Evolutionary conservation across 164 flowering plant species (phyloP).

Genomic region (Hamamelis virginiana): DNA sequence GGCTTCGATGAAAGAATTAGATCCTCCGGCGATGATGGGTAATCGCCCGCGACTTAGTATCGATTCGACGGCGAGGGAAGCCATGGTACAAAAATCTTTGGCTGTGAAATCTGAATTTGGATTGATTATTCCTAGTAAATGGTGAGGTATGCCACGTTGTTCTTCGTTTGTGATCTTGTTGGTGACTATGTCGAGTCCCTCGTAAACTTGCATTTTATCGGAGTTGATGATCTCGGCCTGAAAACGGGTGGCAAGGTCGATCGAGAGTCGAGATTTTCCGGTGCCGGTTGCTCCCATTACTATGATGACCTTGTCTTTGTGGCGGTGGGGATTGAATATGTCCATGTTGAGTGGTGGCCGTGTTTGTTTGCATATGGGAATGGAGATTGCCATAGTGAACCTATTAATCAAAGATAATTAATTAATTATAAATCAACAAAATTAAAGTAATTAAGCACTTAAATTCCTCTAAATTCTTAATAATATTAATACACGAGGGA

Average conservation of each 20-base stretch:
- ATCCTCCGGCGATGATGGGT: conserved; percentile 48
- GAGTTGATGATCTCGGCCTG: conserved; percentile 40
- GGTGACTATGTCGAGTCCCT: conserved; percentile 34
- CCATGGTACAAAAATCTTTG: conserved; percentile 20
- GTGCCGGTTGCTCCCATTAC: conserved; percentile 47
- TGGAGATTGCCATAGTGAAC: conserved; percentile 12
- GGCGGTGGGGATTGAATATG: background rate
- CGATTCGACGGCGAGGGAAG: conserved; percentile 17
- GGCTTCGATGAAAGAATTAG: conserved; percentile 39
- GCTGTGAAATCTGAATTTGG: conserved; percentile 31
- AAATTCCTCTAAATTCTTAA: too few species aligned
- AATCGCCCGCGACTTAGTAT: conserved; percentile 15
- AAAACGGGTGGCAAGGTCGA: conserved; percentile 34
- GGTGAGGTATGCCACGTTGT: conserved; percentile 39
- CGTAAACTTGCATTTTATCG: conserved; percentile 42
- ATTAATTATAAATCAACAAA: too few species aligned
- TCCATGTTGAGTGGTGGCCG: conserved; percentile 11
- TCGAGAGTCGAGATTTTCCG: conserved; percentile 40
- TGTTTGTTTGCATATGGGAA: conserved; percentile 11
- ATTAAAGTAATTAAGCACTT: too few species aligned
- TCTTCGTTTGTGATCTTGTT: conserved; percentile 41
- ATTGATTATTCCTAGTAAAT: conserved; percentile 24
- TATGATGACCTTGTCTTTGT: conserved; percentile 33
- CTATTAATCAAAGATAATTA: too few species aligned
- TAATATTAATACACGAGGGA: too few species aligned